Evolutionary conservation across 345 rosid species (phyloP).

Genomic region (Hibiscus tridactylites): DNA sequence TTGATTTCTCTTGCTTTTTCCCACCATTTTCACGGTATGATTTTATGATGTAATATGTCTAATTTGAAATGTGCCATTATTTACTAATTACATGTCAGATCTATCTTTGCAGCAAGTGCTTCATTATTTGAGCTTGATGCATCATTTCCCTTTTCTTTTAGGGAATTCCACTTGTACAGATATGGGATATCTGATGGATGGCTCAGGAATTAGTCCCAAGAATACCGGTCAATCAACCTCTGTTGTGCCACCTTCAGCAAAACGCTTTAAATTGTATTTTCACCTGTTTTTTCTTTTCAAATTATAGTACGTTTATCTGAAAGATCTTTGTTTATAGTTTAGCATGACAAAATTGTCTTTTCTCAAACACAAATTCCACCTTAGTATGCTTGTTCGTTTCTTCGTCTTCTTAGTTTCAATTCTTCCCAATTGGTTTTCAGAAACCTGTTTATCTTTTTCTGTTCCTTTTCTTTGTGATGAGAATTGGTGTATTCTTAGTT

Average conservation of each 20-base stretch:
- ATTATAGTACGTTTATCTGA: constrained; percentile 3
- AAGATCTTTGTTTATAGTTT: constrained; percentile 1
- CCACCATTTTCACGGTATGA: not conserved
- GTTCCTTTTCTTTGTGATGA: not conserved
- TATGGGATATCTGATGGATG: constrained; percentile 20
- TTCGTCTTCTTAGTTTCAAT: not conserved
- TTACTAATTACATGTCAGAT: not conserved
- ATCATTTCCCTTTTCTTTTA: constrained; percentile 10
- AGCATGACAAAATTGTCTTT: not conserved
- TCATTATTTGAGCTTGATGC: not conserved
- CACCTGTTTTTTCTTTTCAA: constrained; percentile 16
- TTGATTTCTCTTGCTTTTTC: not conserved
- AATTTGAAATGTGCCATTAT: not conserved
- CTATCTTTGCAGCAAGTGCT: not conserved
- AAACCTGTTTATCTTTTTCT: not conserved
- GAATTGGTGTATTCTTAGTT: not conserved
- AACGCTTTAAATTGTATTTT: constrained; percentile 42
- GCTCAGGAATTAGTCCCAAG: constrained; percentile 27
- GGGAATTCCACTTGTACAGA: constrained; percentile 25
- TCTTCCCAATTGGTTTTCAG: not conserved
- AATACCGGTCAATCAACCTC: constrained; percentile 25
- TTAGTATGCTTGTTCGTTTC: not conserved
- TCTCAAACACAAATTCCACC: not conserved
- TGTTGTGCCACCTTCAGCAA: constrained; percentile 37
- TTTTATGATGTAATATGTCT: not conserved